phyloP scores from a whole-genome alignment of 2,329 filamentous ascomycete species.

The Colletotrichum somersetense region DNA sequence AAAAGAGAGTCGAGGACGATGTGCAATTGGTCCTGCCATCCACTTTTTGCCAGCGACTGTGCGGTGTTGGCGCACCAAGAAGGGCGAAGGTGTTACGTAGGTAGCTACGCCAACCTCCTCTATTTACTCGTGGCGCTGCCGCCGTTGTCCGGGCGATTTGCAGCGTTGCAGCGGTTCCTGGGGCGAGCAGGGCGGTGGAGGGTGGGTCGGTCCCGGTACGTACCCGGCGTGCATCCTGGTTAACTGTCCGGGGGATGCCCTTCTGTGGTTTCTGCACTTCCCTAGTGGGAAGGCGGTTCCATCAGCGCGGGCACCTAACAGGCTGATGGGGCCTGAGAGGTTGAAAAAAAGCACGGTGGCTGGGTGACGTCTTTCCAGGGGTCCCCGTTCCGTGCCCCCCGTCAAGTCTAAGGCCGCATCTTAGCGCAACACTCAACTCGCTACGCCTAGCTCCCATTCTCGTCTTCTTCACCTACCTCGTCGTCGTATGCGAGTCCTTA shows the following conservation, averaged over 20 bases:
- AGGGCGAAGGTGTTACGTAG: slow-evolving; percentile 37
- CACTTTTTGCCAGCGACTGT: slow-evolving; percentile 35
- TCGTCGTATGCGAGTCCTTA: background rate
- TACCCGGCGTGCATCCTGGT: background rate
- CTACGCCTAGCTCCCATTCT: slow-evolving; percentile 6
- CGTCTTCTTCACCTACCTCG: background rate
- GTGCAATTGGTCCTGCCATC: slow-evolving; percentile 42
- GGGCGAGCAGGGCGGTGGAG: slow-evolving; percentile 26
- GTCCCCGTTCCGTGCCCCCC: slow-evolving; percentile 26
- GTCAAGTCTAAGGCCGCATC: slow-evolving; percentile 17
- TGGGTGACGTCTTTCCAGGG: slow-evolving; percentile 42
- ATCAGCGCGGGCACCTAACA: slow-evolving; percentile 14
- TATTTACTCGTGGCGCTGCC: slow-evolving; percentile 41
- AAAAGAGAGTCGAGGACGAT: slow-evolving; percentile 12
- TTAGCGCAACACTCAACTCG: slow-evolving; percentile 12
- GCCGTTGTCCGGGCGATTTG: slow-evolving; percentile 42
- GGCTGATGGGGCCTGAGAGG: slow-evolving; percentile 15
- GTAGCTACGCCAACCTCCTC: slow-evolving; percentile 43
- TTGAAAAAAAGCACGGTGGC: slow-evolving; percentile 40
- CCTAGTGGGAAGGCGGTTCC: slow-evolving; percentile 23
- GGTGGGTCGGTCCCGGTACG: slow-evolving; percentile 3
- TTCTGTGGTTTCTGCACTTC: slow-evolving; percentile 18
- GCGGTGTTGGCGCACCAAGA: slow-evolving; percentile 10
- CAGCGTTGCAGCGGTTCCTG: slow-evolving; percentile 41
- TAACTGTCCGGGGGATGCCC: slow-evolving; percentile 4